These are phyloP conservation scores for Insectozyma bohioensis DNA, from an alignment of 1,139 yeast species.

Conservation along the genomic window DNA sequence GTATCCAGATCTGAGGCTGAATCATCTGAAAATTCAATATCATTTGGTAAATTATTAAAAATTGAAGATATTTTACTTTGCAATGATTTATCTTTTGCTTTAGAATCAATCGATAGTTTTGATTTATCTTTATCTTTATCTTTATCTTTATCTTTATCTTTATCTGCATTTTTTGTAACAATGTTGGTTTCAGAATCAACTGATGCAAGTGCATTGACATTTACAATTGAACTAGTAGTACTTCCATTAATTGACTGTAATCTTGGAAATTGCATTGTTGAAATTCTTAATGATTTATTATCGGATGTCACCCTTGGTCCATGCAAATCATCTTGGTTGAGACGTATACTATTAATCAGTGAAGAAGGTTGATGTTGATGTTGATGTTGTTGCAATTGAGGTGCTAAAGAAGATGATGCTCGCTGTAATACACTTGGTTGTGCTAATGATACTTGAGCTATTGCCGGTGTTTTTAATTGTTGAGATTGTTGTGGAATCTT, in stretches of 20 bases:
- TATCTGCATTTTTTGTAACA: background rate
- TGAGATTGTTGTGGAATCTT: background rate
- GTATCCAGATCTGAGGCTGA: conserved; percentile 47
- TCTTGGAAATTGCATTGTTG: conserved; percentile 22
- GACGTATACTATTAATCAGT: conserved; percentile 1
- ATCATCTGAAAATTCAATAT: conserved; percentile 49
- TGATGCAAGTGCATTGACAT: conserved; percentile 32
- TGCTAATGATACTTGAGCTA: too few relatives aligned
- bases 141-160: conserved; percentile 6
- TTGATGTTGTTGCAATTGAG: background rate
- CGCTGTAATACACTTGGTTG: too few relatives aligned
- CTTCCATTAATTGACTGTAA: conserved; percentile 21
- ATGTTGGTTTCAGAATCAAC: conserved; percentile 18
- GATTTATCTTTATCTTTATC: conserved; percentile 3
- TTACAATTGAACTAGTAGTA: conserved; percentile 33
- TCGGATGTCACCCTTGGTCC: conserved; percentile 34
- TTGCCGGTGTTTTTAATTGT: too few relatives aligned
- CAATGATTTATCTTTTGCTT: conserved; percentile 7
- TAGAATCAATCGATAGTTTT: background rate
- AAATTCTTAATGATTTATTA: conserved; percentile 29
- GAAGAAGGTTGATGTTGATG: background rate
- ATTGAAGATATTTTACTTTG: conserved; percentile 33
- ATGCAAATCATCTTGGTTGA: conserved; percentile 7
- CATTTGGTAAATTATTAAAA: conserved; percentile 49
- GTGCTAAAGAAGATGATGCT: too few relatives aligned